A percentile compares a stretch with the other conserved stretches of the same genome.
Evolutionary conservation across 225 moss, liverwort and hornwort genomes (phyloP).

Genomic region (Polytrichum formosum): DNA sequence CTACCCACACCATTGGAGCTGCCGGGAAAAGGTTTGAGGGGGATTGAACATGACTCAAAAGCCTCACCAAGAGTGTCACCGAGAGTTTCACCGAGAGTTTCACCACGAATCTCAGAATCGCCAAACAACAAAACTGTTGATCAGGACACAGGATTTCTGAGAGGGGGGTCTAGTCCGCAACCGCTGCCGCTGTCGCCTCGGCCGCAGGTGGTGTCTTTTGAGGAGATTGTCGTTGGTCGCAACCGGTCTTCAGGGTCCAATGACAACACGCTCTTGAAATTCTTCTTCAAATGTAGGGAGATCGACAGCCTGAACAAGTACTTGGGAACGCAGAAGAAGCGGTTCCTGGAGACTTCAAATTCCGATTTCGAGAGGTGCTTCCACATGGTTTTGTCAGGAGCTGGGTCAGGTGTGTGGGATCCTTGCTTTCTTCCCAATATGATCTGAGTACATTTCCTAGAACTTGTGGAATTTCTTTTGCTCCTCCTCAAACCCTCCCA

Average conservation of each 20-base stretch:
- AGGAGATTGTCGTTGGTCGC: slow-evolving; percentile 36
- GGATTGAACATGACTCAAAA: too few species aligned
- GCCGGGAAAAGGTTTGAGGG: too few species aligned
- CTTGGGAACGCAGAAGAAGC: slow-evolving; percentile 34
- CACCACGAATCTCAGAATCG: too few species aligned
- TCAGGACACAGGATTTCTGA: background rate
- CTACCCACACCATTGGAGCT: too few species aligned
- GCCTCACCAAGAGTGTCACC: too few species aligned
- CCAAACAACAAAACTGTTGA: too few species aligned
- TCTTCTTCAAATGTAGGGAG: slow-evolving; percentile 57
- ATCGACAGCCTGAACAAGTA: slow-evolving; percentile 42
- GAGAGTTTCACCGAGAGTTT: too few species aligned
- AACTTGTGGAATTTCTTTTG: too few species aligned
- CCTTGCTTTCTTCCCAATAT: background rate
- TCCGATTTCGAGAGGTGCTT: slow-evolving; percentile 40
- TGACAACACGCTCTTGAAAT: slow-evolving; percentile 51
- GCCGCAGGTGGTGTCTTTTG: slow-evolving; percentile 23
- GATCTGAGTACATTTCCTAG: too few species aligned
- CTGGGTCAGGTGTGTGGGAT: slow-evolving; percentile 30
- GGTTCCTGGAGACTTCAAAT: slow-evolving; percentile 24
- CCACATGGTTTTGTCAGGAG: slow-evolving; percentile 44
- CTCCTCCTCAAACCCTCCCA: too few species aligned
- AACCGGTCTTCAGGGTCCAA: slow-evolving; percentile 17
- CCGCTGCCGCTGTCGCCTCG: slow-evolving; percentile 15
- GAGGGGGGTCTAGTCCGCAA: slow-evolving; percentile 3